Percentiles rank a stretch among this genome's conserved stretches.
phyloP scores from a whole-genome alignment of 1,284 basidiomycete species.

The Singerocomus rubriflavus region DNA sequence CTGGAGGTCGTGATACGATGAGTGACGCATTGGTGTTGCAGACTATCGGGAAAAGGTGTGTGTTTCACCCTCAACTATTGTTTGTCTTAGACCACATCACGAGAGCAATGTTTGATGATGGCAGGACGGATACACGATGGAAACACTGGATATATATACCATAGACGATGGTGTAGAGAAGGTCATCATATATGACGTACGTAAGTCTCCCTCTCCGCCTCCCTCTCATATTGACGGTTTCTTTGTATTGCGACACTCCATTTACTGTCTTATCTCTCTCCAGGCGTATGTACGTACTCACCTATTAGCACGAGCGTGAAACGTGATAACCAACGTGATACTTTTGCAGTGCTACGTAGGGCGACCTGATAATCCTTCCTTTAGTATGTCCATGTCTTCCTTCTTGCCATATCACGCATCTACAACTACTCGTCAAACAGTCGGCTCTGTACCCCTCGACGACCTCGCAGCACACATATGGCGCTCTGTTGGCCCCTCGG shows the following conservation, averaged over 20 bases:
- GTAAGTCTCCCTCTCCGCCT: slow-evolving; percentile 10
- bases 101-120: neutral
- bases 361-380: slow-evolving; percentile 60
- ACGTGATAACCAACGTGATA: neutral
- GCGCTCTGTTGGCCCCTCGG: slow-evolving; percentile 76
- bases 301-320: too few relatives aligned
- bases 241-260: neutral
- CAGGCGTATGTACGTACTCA: slow-evolving; percentile 22
- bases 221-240: neutral
- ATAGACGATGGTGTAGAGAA: slow-evolving; percentile 45
- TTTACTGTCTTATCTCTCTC: neutral
- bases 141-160: slow-evolving; percentile 49
- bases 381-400: slow-evolving; percentile 38
- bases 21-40: slow-evolving; percentile 24
- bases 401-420: neutral
- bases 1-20: neutral
- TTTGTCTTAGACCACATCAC: too few relatives aligned
- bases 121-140: slow-evolving; percentile 58
- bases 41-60: slow-evolving; percentile 80
- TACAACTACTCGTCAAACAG: slow-evolving; percentile 35
- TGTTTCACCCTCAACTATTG: too few relatives aligned
- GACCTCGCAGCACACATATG: slow-evolving; percentile 67
- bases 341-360: slow-evolving; percentile 58
- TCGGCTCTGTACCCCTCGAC: slow-evolving; percentile 76
- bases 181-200: slow-evolving; percentile 41